Evolutionary conservation across 2,329 filamentous ascomycete genomes (phyloP), one percentile per base, ranked within the genome.

Genomic region (Didymella pomorum): DNA sequence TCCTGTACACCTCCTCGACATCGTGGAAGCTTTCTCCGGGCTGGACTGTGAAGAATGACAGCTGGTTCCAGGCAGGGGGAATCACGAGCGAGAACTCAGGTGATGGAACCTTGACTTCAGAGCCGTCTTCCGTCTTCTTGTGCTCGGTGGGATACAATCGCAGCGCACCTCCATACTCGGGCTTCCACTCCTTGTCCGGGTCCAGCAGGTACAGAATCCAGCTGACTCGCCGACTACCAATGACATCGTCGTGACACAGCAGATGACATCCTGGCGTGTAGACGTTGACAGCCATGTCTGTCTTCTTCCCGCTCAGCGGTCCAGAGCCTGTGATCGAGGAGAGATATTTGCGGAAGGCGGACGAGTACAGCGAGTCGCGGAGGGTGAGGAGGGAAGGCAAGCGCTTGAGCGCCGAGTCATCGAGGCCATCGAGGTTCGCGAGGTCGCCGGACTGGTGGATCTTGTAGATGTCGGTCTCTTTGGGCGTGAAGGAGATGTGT

Each of bases 401-500:
- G 74, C 92, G 93, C 61, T 89, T 85, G 53, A 98, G 85, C 7
- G 93, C 93, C 8, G 89, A 88, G 74, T 96, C 89, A 62, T 96
- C 92, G 42, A 99, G 86, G 23, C 95, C 95, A 78, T 97, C 94
- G 58, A 99, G 87, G 79, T 99, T 99, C 45, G 95, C 95, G 31
- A 99, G 85, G 76, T 99, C 95, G 65, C 95, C 95, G 4, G 94
- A 98, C 82, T 99, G 95, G 84, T 97, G 93, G 74, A 99, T 98
- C 80, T 96, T 97, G 86, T 99, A 99, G 70, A 99, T 99, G 77
- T 99, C 95, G 46, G 95, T 99, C 79, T 99, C 95, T 79, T 99
- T 99, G 69, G 93, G 93, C 12, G 95, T 97, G 81, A 99, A 99
- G 67, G 91, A 89, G 67, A 99, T 91, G 74, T 97, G 93, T 67